Evolutionary conservation across 805 yeast genomes (phyloP).

Genomic region (Schwanniomyces yamadae): DNA sequence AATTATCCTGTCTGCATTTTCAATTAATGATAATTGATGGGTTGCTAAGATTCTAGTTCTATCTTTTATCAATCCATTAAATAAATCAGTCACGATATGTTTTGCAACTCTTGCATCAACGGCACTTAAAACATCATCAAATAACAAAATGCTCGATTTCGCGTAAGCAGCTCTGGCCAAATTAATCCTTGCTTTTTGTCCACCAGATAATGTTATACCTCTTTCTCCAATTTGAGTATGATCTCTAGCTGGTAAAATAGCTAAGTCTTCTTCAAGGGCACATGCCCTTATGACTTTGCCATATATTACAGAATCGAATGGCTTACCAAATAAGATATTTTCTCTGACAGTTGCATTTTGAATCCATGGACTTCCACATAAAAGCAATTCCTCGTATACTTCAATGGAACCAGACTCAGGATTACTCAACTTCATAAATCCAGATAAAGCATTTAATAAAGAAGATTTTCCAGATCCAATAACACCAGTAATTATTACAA

Average conservation of each 20-base stretch:
- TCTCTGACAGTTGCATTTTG: conserved; percentile 43
- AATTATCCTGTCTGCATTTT: conserved; percentile 37
- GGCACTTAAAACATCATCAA: conserved; percentile 46
- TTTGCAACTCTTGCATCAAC: conserved; percentile 45
- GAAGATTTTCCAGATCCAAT: conserved; percentile 47
- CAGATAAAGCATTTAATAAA: conserved; percentile 39
- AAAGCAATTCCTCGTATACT: conserved; percentile 29
- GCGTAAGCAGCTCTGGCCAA: conserved; percentile 44
- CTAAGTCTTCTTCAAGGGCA: conserved; percentile 40
- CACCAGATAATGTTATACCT: conserved; percentile 45
- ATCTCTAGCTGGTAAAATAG: conserved; percentile 35
- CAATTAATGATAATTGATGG: conserved; percentile 41
- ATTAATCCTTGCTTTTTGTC: conserved; percentile 45
- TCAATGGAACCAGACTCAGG: conserved; percentile 24
- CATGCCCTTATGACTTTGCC: conserved; percentile 33
- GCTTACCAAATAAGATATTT: conserved; percentile 38
- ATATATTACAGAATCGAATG: conserved; percentile 29
- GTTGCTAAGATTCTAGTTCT: conserved; percentile 43
- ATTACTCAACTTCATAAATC: conserved; percentile 34
- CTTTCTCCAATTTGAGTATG: conserved; percentile 45
- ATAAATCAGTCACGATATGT: conserved; percentile 37
- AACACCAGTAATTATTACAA: conserved; percentile 41
- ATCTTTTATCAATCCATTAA: conserved; percentile 30
- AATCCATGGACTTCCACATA: conserved; percentile 43
- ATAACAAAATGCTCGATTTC: conserved; percentile 29